Evolutionary conservation across 2,329 filamentous ascomycete species (phyloP).

Genomic region (Rasamsonia emersonii): DNA sequence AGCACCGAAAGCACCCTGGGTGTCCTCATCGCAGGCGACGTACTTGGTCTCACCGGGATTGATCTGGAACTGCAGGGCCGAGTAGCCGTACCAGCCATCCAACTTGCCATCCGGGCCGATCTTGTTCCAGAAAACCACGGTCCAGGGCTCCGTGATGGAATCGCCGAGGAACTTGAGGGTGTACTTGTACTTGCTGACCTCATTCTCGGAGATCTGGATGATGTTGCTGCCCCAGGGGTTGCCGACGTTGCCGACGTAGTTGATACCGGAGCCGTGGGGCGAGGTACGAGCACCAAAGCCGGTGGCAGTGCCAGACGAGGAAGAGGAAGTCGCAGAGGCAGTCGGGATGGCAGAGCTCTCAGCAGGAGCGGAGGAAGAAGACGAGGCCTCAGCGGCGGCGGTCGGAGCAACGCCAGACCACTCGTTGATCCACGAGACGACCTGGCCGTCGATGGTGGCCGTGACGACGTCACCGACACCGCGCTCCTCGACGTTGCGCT

Average conservation of each 20-base stretch:
- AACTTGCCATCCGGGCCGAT: constrained; percentile 23
- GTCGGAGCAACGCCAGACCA: constrained; percentile 17
- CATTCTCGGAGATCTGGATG: constrained; percentile 23
- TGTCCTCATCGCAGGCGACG: constrained; percentile 30
- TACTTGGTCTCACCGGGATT: constrained; percentile 22
- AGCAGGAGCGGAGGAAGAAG: constrained; percentile 10
- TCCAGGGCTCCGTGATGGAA: constrained; percentile 22
- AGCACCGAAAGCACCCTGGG: constrained; percentile 30
- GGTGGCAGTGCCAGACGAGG: constrained; percentile 16
- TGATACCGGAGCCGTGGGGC: constrained; percentile 12
- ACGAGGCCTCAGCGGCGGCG: constrained; percentile 7
- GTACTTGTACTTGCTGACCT: constrained; percentile 27
- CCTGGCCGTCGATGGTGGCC: constrained; percentile 25
- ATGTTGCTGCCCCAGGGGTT: constrained; percentile 34
- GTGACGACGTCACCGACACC: constrained; percentile 23
- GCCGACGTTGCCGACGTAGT: constrained; percentile 29
- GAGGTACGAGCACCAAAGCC: constrained; percentile 25
- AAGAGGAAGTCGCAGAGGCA: constrained; percentile 6
- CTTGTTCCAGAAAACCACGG: constrained; percentile 34
- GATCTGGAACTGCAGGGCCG: constrained; percentile 23
- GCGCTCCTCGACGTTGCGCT: constrained; percentile 16
- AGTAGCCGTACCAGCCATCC: constrained; percentile 26
- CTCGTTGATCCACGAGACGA: constrained; percentile 28
- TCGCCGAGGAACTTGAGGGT: constrained; percentile 25
- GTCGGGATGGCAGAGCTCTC: constrained; percentile 3